phyloP scores from a whole-genome alignment of 768 basidiomycete genomes.

The Calvatia gigantea region DNA sequence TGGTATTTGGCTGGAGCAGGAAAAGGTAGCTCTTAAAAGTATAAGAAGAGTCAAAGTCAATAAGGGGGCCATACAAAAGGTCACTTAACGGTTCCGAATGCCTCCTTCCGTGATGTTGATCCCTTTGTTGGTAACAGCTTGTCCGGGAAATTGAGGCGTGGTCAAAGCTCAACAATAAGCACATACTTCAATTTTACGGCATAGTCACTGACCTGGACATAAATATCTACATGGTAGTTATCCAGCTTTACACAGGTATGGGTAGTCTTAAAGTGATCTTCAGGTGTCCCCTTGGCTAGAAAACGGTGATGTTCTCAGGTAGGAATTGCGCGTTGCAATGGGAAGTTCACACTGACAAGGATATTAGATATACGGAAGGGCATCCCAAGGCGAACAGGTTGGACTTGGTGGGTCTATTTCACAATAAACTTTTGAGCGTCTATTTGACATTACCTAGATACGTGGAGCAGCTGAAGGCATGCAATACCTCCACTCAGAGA shows the following conservation, averaged over 20 bases:
- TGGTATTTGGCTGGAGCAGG: conserved; percentile 51
- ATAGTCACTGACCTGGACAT: not conserved
- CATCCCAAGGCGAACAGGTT: not conserved
- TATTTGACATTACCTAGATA: not conserved
- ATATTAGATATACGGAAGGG: not conserved
- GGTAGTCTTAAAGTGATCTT: not conserved
- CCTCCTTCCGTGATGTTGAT: not conserved
- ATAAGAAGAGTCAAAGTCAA: not conserved
- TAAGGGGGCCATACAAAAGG: not conserved
- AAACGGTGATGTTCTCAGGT: not conserved
- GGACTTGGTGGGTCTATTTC: not conserved
- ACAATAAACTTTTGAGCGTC: not conserved
- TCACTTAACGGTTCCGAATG: not conserved
- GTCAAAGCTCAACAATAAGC: not conserved
- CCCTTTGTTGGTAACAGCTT: not conserved
- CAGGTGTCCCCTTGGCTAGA: not conserved
- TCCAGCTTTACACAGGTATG: not conserved
- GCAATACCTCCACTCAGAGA: not conserved
- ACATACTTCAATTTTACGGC: not conserved
- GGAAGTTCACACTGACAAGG: not conserved
- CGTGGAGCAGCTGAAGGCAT: not conserved
- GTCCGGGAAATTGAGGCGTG: not conserved
- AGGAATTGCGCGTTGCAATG: not conserved
- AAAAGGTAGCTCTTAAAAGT: conserved; percentile 33
- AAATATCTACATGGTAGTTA: not conserved